Percentiles rank a stretch among this genome's conserved stretches.
phyloP scores from a whole-genome alignment of 495 filamentous ascomycete species.

The Eremomyces bilateralis region DNA sequence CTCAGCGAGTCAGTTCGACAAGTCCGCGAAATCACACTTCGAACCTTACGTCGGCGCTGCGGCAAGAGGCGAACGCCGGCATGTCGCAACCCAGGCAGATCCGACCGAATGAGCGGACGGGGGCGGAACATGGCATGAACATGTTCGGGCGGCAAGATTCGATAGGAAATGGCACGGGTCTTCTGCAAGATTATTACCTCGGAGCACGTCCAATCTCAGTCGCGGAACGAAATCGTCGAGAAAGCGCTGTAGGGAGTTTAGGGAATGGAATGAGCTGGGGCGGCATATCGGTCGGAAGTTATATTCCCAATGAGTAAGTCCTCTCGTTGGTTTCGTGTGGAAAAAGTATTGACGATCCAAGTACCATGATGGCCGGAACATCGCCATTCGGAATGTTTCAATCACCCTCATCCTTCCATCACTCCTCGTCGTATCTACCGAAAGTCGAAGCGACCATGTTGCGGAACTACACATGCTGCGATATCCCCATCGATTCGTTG shows the following conservation, averaged over 20 bases:
- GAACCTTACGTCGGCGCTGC: conserved; percentile 39
- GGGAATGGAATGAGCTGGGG: conserved; percentile 95
- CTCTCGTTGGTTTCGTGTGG: conserved; percentile 4
- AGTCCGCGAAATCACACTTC: conserved; percentile 40
- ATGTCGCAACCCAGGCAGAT: no score
- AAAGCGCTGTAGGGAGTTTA: conserved; percentile 71
- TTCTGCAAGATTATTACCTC: conserved; percentile 34
- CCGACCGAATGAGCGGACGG: no score
- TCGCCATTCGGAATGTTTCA: conserved; percentile 67
- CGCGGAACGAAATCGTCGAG: conserved; percentile 53
- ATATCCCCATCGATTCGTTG: conserved; percentile 61
- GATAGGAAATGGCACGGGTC: conserved; percentile 29
- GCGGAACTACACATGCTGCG: conserved; percentile 89
- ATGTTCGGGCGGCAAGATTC: conserved; percentile 51
- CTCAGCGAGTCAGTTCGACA: conserved; percentile 33
- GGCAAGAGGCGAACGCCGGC: conserved; percentile 30
- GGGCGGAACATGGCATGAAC: no score
- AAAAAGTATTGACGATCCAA: no score
- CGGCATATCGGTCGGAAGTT: conserved; percentile 85
- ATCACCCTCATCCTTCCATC: conserved; percentile 57
- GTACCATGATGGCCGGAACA: conserved; percentile 90
- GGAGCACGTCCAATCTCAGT: conserved; percentile 76
- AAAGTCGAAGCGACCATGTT: conserved; percentile 96
- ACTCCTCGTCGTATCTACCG: conserved; percentile 92
- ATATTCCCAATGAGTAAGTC: conserved; percentile 94